Evolutionary conservation across 306 rosid species (phyloP).

Genomic region (Cajanus cajan): DNA sequence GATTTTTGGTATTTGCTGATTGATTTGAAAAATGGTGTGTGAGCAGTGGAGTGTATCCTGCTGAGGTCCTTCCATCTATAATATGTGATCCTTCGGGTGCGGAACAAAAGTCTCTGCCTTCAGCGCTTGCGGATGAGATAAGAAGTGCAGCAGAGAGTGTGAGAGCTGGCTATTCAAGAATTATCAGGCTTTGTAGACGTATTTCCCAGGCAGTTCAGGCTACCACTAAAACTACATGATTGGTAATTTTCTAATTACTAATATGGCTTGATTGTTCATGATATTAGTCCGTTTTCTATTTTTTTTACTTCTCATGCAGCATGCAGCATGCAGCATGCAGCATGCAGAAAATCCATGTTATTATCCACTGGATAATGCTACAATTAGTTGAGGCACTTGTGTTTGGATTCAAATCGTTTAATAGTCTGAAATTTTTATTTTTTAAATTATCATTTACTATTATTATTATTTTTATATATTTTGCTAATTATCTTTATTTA

Average conservation of each 20-base stretch:
- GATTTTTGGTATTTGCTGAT: conserved; percentile 14
- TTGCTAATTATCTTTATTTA: too few species aligned
- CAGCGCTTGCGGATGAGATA: conserved; percentile 45
- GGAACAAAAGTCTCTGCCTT: conserved; percentile 32
- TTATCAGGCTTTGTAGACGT: conserved; percentile 61
- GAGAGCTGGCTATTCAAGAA: conserved; percentile 58
- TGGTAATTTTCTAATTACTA: not conserved
- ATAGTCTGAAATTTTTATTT: not conserved
- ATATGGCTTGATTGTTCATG: not conserved
- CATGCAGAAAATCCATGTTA: not conserved
- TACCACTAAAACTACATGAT: conserved; percentile 27
- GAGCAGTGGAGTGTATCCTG: conserved; percentile 83
- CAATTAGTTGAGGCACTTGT: not conserved
- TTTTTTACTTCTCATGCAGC: not conserved
- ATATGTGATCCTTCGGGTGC: conserved; percentile 32
- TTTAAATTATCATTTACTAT: too few species aligned
- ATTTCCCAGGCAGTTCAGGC: conserved; percentile 51
- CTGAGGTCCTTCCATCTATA: conserved; percentile 63
- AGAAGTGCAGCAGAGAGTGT: conserved; percentile 48
- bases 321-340: not conserved
- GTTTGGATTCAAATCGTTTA: not conserved
- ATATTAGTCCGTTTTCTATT: conserved; percentile 8
- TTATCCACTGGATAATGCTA: not conserved
- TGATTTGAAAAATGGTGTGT: conserved; percentile 32
- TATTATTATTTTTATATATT: too few species aligned